Conservation (phyloP, 2,329 filamentous ascomycete species). For the Penicillium frequentans region DNA sequence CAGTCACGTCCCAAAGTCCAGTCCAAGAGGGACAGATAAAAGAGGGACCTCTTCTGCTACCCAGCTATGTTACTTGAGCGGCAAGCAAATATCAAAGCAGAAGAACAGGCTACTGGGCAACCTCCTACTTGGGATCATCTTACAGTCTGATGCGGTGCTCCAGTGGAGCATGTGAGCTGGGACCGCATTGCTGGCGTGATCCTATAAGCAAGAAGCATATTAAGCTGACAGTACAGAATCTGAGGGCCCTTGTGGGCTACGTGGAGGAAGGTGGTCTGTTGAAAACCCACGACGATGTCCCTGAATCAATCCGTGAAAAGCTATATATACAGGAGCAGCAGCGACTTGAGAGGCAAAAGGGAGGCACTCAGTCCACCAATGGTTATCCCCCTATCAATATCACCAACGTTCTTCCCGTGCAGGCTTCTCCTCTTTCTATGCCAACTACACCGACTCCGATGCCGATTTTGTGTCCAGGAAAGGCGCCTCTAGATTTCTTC, state of each 20-base stretch:
- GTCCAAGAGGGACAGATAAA: neutral
- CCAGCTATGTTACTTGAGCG: neutral
- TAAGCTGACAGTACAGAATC: neutral
- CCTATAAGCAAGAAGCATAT: neutral
- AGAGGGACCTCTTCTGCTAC: neutral
- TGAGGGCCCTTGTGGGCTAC: neutral
- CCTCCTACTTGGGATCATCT: neutral
- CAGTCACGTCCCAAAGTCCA: neutral
- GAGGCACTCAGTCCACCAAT: neutral
- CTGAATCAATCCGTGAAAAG: slow-evolving; percentile 5
- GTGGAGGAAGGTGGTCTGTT: neutral
- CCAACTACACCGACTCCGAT: neutral
- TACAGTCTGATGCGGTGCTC: neutral
- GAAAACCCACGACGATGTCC: slow-evolving; percentile 6
- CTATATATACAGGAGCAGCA: slow-evolving; percentile 6
- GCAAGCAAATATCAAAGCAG: neutral
- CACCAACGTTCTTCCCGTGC: neutral
- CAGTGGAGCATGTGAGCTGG: neutral
- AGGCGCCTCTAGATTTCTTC: neutral
- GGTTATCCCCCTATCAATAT: neutral
- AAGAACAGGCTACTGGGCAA: neutral
- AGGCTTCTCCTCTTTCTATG: neutral
- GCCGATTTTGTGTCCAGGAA: neutral
- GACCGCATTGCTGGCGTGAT: neutral
- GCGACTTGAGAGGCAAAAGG: slow-evolving; percentile 1